A percentile compares a stretch with the other conserved stretches of the same genome.
Evolutionary conservation across 345 rosid species (phyloP).

Genomic region (Salix koriyanagi): DNA sequence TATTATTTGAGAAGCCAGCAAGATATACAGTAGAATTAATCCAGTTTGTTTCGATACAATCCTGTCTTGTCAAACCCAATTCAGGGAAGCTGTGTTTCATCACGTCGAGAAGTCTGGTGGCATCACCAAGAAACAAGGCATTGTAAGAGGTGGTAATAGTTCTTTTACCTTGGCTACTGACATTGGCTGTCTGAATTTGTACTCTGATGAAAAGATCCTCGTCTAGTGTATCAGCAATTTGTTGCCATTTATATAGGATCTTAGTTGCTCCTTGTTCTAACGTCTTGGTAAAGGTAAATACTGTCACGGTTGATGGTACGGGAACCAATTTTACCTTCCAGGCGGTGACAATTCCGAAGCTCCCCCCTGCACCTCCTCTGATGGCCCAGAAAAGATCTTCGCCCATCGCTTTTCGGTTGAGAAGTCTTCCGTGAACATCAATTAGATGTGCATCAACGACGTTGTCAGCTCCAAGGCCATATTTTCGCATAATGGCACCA

Average conservation of each 20-base stretch:
- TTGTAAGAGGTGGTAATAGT: constrained; percentile 10
- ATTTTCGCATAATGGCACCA: not conserved
- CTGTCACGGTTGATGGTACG: constrained; percentile 58
- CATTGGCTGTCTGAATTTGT: constrained; percentile 11
- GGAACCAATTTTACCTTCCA: constrained; percentile 69
- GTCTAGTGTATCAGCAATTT: constrained; percentile 46
- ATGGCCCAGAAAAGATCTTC: too few relatives aligned
- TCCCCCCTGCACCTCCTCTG: constrained; percentile 11
- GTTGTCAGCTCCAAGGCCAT: constrained; percentile 74
- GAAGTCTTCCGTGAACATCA: constrained; percentile 18
- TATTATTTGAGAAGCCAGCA: constrained; percentile 11
- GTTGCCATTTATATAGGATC: not conserved
- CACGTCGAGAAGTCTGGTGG: constrained; percentile 15
- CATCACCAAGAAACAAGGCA: constrained; percentile 17
- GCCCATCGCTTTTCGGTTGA: constrained; percentile 51
- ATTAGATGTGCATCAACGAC: constrained; percentile 62
- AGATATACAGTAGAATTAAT: constrained; percentile 11
- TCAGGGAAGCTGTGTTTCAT: constrained; percentile 23
- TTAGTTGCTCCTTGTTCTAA: constrained; percentile 40
- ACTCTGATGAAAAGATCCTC: constrained; percentile 58
- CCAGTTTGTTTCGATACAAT: constrained; percentile 36
- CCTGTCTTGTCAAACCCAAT: constrained; percentile 3
- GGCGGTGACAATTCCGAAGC: constrained; percentile 54
- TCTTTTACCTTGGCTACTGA: not conserved
- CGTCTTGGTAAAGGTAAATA: constrained; percentile 50